phyloP scores from a whole-genome alignment of 2,329 filamentous ascomycete species.

The Fonsecaea erecta region DNA sequence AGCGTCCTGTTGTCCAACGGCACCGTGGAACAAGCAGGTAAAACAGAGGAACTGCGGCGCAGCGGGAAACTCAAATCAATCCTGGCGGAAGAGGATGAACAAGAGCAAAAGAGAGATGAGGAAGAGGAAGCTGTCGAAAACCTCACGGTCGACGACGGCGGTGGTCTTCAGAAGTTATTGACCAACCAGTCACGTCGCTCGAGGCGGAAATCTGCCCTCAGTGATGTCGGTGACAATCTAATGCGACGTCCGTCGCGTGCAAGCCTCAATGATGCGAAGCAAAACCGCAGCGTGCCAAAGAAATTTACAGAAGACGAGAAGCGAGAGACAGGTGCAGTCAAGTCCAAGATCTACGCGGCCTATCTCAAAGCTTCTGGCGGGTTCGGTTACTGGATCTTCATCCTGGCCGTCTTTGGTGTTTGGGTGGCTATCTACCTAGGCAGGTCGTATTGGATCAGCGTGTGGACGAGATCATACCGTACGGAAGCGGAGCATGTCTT shows the following conservation, averaged over 20 bases:
- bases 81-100: conserved; percentile 46
- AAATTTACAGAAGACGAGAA: conserved; percentile 78
- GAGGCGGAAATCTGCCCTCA: conserved; percentile 28
- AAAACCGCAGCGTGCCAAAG: conserved; percentile 55
- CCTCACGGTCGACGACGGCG: conserved; percentile 44
- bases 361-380: conserved; percentile 73
- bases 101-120: conserved; percentile 54
- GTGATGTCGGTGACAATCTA: conserved; percentile 22
- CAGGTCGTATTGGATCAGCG: conserved; percentile 54
- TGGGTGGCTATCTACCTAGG: conserved; percentile 35
- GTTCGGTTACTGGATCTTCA: conserved; percentile 40
- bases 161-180: conserved; percentile 54
- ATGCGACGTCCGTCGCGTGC: conserved; percentile 28
- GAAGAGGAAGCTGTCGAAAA: conserved; percentile 41
- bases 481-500: conserved; percentile 33
- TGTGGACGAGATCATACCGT: conserved; percentile 50
- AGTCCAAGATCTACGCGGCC: conserved; percentile 66
- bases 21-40: conserved; percentile 65
- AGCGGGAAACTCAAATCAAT: conserved; percentile 50
- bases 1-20: conserved; percentile 75
- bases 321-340: conserved; percentile 72
- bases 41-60: conserved; percentile 62
- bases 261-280: conserved; percentile 42
- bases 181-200: conserved; percentile 37
- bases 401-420: conserved; percentile 32